A percentile compares a stretch with the other conserved stretches of the same genome.
phyloP scores from a whole-genome alignment of 2,329 filamentous ascomycete species.

The Curvularia hawaiiensis region DNA sequence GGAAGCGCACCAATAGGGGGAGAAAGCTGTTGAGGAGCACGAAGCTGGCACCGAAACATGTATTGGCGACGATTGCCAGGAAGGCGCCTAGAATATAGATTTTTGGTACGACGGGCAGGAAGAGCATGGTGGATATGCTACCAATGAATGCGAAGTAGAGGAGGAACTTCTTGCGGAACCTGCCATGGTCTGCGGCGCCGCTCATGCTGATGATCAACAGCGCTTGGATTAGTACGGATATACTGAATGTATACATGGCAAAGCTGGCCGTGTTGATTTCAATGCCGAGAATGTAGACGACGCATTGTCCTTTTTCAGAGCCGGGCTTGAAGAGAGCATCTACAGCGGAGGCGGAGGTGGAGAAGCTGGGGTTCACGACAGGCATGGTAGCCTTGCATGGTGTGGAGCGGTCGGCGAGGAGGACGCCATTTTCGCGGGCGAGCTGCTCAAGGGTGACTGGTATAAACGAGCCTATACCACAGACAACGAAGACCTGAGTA shows the following conservation, averaged over 20 bases:
- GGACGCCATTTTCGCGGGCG: conserved; percentile 87
- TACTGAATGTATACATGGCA: conserved; percentile 97
- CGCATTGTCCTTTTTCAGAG: conserved; percentile 64
- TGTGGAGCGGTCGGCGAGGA: conserved; percentile 75
- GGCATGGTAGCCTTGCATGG: conserved; percentile 74
- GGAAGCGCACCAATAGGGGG: conserved; percentile 85
- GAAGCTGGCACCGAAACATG: conserved; percentile 92
- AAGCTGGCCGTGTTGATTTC: conserved; percentile 97
- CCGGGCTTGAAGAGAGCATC: conserved; percentile 27
- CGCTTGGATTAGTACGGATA: conserved; percentile 88
- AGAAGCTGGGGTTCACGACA: conserved; percentile 40
- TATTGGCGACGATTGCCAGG: conserved; percentile 88
- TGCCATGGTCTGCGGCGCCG: conserved; percentile 90
- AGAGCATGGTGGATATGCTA: conserved; percentile 83
- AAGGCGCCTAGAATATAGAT: conserved; percentile 82
- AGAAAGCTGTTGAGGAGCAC: conserved; percentile 95
- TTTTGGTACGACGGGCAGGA: conserved; percentile 75
- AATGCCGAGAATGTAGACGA: conserved; percentile 79
- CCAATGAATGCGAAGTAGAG: conserved; percentile 84
- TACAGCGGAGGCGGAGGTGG: conserved; percentile 19
- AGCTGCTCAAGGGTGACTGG: conserved; percentile 94
- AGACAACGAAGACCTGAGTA: conserved; percentile 80
- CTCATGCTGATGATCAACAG: conserved; percentile 95
- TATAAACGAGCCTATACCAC: conserved; percentile 84
- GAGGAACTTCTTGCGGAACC: conserved; percentile 84